A percentile compares a stretch with the other conserved stretches of the same genome.
Conservation (phyloP, 352 stramenopile genomes). For the Thraustochytrium aureum region DNA sequence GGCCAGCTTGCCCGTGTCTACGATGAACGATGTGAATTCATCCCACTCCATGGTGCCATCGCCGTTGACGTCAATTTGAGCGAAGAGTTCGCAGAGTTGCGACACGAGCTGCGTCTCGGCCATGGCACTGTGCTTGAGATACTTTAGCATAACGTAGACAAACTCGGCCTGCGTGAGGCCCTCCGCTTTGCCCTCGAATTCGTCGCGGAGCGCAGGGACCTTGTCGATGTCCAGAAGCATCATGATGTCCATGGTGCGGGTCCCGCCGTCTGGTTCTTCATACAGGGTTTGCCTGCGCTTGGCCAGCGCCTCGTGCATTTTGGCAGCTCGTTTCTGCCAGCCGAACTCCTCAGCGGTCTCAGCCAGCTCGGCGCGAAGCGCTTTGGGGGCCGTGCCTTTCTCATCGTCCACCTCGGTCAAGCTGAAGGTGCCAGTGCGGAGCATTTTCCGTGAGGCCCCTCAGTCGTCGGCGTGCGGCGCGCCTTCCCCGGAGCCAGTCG, state of each 20-base stretch:
- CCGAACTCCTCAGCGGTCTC: no score
- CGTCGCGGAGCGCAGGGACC: slow-evolving; percentile 71
- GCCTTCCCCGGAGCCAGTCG: no score
- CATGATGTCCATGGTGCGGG: slow-evolving; percentile 72
- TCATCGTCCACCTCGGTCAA: not conserved
- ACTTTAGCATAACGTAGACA: slow-evolving; percentile 74
- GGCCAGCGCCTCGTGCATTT: no score
- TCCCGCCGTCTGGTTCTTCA: no score
- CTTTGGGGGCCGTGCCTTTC: no score
- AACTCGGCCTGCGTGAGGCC: slow-evolving; percentile 77
- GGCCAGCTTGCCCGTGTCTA: slow-evolving; percentile 74
- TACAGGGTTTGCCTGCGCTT: no score
- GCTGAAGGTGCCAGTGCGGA: not conserved
- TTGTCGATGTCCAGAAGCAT: slow-evolving; percentile 86
- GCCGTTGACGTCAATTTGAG: slow-evolving; percentile 84
- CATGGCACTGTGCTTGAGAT: slow-evolving; percentile 65
- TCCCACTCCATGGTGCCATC: slow-evolving; percentile 87
- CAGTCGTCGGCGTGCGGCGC: no score
- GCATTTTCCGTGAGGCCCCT: no score
- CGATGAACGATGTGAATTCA: slow-evolving; percentile 84
- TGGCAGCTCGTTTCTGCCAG: no score
- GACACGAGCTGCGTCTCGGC: slow-evolving; percentile 72
- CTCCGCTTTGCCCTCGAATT: slow-evolving; percentile 74
- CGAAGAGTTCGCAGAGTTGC: slow-evolving; percentile 80
- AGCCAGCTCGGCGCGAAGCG: no score